Evolutionary conservation across 208 protist genomes (phyloP).

Genomic region (Trypanosoma theileri): DNA sequence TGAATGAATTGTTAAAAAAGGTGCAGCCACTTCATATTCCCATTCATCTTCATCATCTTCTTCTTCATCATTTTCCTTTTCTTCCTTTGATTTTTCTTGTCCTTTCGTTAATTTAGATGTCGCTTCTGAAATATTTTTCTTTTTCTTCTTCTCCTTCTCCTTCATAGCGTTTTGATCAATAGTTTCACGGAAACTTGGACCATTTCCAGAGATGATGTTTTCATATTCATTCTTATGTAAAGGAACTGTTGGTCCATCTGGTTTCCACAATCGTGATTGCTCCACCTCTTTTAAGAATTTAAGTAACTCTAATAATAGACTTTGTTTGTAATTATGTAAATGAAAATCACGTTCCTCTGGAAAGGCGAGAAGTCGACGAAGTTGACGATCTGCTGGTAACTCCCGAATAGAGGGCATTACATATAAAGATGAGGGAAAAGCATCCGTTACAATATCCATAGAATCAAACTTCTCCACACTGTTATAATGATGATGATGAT

Average conservation of each 20-base stretch:
- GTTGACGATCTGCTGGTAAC: not conserved
- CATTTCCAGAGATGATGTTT: constrained; percentile 1
- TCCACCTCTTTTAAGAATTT: constrained; percentile 1
- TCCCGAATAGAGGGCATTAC: not conserved
- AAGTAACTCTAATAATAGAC: constrained; percentile 12
- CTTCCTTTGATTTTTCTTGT: not conserved
- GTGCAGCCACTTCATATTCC: not conserved
- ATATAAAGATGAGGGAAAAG: not conserved
- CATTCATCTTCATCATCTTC: not conserved
- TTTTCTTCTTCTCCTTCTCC: not conserved
- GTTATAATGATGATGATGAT: not conserved
- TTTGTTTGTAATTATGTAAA: not conserved
- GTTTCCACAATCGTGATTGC: constrained; percentile 19
- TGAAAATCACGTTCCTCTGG: constrained; percentile 1
- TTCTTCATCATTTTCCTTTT: not conserved
- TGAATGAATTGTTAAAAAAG: constrained; percentile 12
- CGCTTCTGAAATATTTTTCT: not conserved
- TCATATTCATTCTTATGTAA: constrained; percentile 7
- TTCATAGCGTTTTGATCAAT: constrained; percentile 7
- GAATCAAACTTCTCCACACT: not conserved
- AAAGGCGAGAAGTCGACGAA: constrained; percentile 6
- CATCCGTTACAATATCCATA: not conserved
- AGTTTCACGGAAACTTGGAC: constrained; percentile 4
- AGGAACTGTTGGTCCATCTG: constrained; percentile 6
- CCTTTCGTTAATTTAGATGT: not conserved